A percentile compares a stretch with the other conserved stretches of the same genome.
Conservation (phyloP, 2,329 filamentous ascomycete genomes). For the Nannizzia gypsea region DNA sequence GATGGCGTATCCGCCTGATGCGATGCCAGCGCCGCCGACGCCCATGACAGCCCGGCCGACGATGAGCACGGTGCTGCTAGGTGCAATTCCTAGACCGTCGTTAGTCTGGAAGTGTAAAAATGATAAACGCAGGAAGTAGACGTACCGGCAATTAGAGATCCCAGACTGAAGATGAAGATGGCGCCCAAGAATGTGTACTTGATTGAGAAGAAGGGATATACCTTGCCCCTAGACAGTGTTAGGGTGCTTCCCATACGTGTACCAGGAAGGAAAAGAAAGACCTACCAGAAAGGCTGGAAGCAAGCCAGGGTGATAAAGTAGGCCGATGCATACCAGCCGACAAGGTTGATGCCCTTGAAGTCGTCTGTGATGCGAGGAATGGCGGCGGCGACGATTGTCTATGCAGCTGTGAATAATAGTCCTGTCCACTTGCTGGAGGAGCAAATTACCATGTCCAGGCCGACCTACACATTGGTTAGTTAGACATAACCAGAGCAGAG, state of each 20-base stretch:
- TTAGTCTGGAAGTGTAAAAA: no score
- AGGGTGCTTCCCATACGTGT: constrained; percentile 17
- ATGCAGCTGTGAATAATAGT: constrained; percentile 10
- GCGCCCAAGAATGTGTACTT: constrained; percentile 33
- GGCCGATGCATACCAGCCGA: constrained; percentile 39
- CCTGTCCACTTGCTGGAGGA: background rate
- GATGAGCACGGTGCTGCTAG: constrained; percentile 28
- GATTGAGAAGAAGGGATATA: constrained; percentile 33
- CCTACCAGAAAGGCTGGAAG: constrained; percentile 31
- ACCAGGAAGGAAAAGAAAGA: constrained; percentile 26
- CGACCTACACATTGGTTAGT: constrained; percentile 5
- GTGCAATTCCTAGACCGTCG: no score
- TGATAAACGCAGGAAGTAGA: no score
- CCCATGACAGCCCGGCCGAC: constrained; percentile 28
- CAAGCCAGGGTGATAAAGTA: constrained; percentile 34
- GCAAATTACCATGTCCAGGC: constrained; percentile 6
- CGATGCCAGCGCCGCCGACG: constrained; percentile 26
- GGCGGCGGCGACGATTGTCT: constrained; percentile 35
- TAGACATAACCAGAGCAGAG: background rate
- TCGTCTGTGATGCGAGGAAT: constrained; percentile 39
- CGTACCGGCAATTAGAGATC: constrained; percentile 29
- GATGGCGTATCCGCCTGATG: constrained; percentile 29
- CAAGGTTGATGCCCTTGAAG: constrained; percentile 36
- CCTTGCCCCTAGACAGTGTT: constrained; percentile 27
- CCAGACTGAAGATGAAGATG: constrained; percentile 32